phyloP scores from a whole-genome alignment of 495 filamentous ascomycete species.

The Trichoderma virens region DNA sequence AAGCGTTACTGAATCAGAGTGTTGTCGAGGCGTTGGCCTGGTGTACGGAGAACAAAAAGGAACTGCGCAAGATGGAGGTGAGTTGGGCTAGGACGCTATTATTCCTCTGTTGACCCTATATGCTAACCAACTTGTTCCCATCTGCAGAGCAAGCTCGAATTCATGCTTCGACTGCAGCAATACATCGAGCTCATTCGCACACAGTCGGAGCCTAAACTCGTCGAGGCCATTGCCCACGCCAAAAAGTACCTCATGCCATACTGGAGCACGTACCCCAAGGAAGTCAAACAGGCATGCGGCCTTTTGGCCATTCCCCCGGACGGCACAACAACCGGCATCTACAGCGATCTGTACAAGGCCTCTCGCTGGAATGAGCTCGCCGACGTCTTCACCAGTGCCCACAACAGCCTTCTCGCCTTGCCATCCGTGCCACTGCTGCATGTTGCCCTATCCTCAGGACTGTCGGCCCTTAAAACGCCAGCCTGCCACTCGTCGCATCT shows the following conservation, averaged over 20 bases:
- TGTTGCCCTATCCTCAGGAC: constrained; percentile 80
- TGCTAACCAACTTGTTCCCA: constrained; percentile 20
- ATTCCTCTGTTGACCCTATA: neutral
- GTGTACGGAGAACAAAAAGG: constrained; percentile 87
- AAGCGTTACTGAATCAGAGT: constrained; percentile 60
- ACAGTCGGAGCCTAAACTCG: constrained; percentile 47
- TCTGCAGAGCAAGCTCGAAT: constrained; percentile 74
- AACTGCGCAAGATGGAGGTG: constrained; percentile 76
- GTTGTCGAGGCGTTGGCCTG: constrained; percentile 74
- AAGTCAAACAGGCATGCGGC: constrained; percentile 67
- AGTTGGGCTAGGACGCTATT: constrained; percentile 16
- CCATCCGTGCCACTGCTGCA: constrained; percentile 80
- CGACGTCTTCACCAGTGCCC: constrained; percentile 74
- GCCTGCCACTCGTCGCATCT: constrained; percentile 68
- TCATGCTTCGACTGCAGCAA: constrained; percentile 90
- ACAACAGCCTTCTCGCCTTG: constrained; percentile 80
- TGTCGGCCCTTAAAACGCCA: constrained; percentile 93
- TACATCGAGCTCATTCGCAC: constrained; percentile 83
- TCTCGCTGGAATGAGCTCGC: constrained; percentile 70
- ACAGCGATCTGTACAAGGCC: constrained; percentile 56
- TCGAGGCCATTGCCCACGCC: constrained; percentile 75
- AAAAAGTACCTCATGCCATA: constrained; percentile 68
- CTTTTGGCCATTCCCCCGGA: constrained; percentile 66
- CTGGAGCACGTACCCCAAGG: constrained; percentile 55
- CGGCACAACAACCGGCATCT: constrained; percentile 38